Evolutionary conservation across 1,284 basidiomycete genomes (phyloP).

Genomic region (Bjerkandera adusta): DNA sequence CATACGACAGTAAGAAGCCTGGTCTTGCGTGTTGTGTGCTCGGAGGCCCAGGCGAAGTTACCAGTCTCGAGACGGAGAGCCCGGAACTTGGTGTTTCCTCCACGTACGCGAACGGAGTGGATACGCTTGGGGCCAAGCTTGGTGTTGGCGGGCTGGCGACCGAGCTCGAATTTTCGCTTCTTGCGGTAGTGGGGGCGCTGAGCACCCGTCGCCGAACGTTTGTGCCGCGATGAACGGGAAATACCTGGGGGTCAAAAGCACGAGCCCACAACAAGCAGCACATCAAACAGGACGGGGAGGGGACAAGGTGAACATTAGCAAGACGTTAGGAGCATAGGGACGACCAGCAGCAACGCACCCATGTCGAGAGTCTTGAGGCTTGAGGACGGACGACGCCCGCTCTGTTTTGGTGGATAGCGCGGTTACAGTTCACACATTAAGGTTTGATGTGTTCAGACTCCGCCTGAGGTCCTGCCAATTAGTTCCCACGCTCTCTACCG

Average conservation of each 20-base stretch:
- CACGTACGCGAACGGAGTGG: slow-evolving; percentile 90
- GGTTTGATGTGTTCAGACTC: slow-evolving; percentile 27
- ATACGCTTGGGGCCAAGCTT: slow-evolving; percentile 93
- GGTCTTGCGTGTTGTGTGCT: slow-evolving; percentile 90
- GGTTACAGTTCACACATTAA: slow-evolving; percentile 31
- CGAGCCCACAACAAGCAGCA: slow-evolving; percentile 6
- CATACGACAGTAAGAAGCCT: slow-evolving; percentile 92
- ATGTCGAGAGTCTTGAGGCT: slow-evolving; percentile 37
- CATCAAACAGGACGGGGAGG: slow-evolving; percentile 9
- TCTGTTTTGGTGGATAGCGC: slow-evolving; percentile 27
- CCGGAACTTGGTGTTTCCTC: slow-evolving; percentile 91
- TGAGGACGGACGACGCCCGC: slow-evolving; percentile 26
- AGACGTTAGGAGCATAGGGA: slow-evolving; percentile 6
- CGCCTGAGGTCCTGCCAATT: slow-evolving; percentile 18
- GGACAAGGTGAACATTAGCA: slow-evolving; percentile 6
- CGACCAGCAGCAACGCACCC: slow-evolving; percentile 32
- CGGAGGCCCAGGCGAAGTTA: slow-evolving; percentile 97
- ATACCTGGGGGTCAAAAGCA: slow-evolving; percentile 61
- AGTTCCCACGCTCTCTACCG: slow-evolving; percentile 10
- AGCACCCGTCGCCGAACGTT: slow-evolving; percentile 90
- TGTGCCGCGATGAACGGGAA: slow-evolving; percentile 92
- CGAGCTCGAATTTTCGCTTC: slow-evolving; percentile 99
- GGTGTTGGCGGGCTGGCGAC: slow-evolving; percentile 93
- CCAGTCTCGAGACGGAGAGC: slow-evolving; percentile 92
- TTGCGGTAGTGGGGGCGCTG: slow-evolving; percentile 96